A percentile compares a stretch with the other conserved stretches of the same genome.
These are phyloP conservation scores for Candida silvicultrix DNA, from an alignment of 805 yeast genomes.

Conservation along the genomic window DNA sequence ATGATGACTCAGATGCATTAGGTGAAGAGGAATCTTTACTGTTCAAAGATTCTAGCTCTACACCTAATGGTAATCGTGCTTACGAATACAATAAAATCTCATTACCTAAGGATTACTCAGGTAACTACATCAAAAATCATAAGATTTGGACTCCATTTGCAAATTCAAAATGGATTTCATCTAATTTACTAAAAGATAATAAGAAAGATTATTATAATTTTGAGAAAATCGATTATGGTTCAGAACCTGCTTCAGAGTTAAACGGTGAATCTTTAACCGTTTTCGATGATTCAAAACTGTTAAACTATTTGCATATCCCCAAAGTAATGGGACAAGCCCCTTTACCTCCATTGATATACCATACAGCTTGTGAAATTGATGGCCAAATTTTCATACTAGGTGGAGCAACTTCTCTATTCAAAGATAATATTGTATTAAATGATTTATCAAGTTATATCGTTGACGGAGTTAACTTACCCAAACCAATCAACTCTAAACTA, in stretches of 20 bases:
- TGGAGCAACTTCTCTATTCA: slow-evolving; percentile 30
- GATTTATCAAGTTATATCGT: slow-evolving; percentile 27
- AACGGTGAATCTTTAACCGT: background rate
- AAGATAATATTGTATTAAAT: slow-evolving; percentile 21
- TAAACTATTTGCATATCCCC: slow-evolving; percentile 23
- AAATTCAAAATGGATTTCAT: background rate
- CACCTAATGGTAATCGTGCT: background rate
- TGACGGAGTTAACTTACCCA: slow-evolving; percentile 38
- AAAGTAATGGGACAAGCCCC: slow-evolving; percentile 31
- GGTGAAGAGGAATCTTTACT: background rate
- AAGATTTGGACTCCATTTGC: slow-evolving; percentile 7
- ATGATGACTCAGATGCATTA: background rate
- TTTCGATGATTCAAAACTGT: slow-evolving; percentile 8
- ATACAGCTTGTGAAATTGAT: slow-evolving; percentile 33
- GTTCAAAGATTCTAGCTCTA: background rate
- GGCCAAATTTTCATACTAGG: slow-evolving; percentile 37
- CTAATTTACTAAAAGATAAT: background rate
- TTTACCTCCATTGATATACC: slow-evolving; percentile 38
- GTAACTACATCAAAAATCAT: slow-evolving; percentile 2
- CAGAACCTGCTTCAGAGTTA: background rate
- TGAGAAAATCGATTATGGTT: background rate
- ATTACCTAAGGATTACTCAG: slow-evolving; percentile 1
- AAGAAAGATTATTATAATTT: too few relatives aligned
- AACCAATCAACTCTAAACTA: slow-evolving; percentile 36
- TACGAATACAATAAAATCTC: background rate